Evolutionary conservation across 2,329 filamentous ascomycete genomes (phyloP), one percentile per base, ranked within the genome.

Genomic region (Hyphodiscus sp.): DNA sequence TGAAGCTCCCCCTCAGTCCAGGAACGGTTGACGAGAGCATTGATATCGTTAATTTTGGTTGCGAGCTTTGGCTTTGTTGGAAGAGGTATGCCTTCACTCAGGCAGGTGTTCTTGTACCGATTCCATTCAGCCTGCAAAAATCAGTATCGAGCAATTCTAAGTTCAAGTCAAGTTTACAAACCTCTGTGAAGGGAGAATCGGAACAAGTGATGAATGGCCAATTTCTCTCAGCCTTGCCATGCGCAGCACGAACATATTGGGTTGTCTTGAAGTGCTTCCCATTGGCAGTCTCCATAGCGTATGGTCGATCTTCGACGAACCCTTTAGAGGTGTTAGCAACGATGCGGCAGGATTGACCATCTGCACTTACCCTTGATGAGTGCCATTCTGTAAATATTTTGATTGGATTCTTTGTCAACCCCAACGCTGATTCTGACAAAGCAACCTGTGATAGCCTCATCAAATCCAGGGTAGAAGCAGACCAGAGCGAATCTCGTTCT

Each of bases 151-250:
- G 20, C 46, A 53, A 19, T 4, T 26, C 19, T 47, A 20, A 45
- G n/a, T 43, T 15, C 43, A 41, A 18, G 18, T 20, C 43, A 19
- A 18, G 20, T 9, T 8, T 46, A 68, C 77, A 59, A 74, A 89
- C 87, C 70, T 94, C 90, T n/a, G 87, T 89, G 65, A 97, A 88
- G 43, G 79, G 76, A 48, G 85, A 83, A 68, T 96, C 91, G 0
- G 94, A 97, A 67, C 92, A 91, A 58, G 86, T 86, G 57, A 94
- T 86, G 70, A 97, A 96, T 4, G 91, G 91, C 73, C 91, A 96
- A 38, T 91, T 84, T 68, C 86, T 87, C 66, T 90, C 81, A 0
- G 87, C 79, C 63, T 91, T 91, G 45, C 94, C 94, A 67, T 95
- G 87, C 8, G 89, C 84, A 43, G 89, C 84, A 51, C 85, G 75